Base-by-base conservation (phyloP, 2,329 filamentous ascomycete genomes). In the Xylariaceae sp. region DNA sequence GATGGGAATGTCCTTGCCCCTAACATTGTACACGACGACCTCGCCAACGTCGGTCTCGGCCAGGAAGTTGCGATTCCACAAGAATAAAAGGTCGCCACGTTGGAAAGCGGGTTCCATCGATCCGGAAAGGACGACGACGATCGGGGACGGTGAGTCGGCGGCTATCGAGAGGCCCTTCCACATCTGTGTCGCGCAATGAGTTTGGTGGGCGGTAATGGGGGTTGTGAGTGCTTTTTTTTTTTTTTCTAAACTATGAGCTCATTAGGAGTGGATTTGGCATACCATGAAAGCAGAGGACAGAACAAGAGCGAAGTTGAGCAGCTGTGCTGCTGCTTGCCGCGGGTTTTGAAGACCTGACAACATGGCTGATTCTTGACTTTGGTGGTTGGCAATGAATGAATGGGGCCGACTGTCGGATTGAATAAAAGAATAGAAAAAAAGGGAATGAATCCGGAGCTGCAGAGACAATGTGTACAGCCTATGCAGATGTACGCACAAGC, bases 1-100 rank as follows among this genome's bases (percentile, higher is more conserved):
- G 72, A 99, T 99, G 32, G 94, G 94, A 60, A 99, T 97, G 62
- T 96, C 89, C 78, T 97, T 99, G 55, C 87, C 91, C 70, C 84
- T 82, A 51, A 96, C 88, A 68, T 95, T 95, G 73, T 84, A 84
- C 7, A 84, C 80, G 6, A 84, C 80, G n/a, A 84, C 69, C 62
- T 80, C 78, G 57, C 78, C 78, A 12, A 82, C 78, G 43, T 75
- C 74, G 1, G 79, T 81, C 60, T 83, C 80, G 51, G 73, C 70
- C n/a, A 77, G 45, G 4, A 83, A 53, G 63, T 85, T 83, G 54
- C 87, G 76, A 69, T 91, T 91, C 87, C 87, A 91, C 6, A 91
- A 75, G 65, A 91, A 83, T 2, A 91, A 76, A 5, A 91, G 74
- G 66, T 91, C 88, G 53, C 88, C 88, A 44, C 88, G 80, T 71